Evolutionary conservation across 345 rosid species (phyloP).

Genomic region (Eucalyptus albens): DNA sequence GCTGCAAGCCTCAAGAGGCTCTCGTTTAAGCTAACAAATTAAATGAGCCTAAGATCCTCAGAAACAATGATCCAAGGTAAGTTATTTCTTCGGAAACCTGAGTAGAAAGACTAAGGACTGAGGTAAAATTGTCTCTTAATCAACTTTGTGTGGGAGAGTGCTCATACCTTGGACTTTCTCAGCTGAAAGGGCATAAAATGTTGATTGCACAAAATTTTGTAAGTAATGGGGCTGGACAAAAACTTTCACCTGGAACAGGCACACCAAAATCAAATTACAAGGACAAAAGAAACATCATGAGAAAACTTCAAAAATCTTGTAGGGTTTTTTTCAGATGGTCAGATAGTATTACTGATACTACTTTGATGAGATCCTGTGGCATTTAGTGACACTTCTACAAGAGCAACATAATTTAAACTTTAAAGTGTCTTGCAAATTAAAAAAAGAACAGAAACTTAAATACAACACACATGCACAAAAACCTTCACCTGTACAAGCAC

Average conservation of each 20-base stretch:
- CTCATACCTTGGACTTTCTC: conserved; percentile 71
- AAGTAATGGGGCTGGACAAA: conserved; percentile 78
- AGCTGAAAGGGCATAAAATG: conserved; percentile 72
- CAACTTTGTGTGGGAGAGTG: neutral
- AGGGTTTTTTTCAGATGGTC: too few species aligned
- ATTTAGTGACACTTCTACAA: neutral
- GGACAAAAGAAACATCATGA: neutral
- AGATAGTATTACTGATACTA: too few species aligned
- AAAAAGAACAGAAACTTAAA: neutral
- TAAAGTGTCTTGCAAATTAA: neutral
- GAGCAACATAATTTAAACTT: neutral
- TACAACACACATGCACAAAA: neutral
- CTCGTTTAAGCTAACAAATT: neutral
- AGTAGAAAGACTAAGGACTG: neutral
- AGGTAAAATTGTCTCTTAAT: neutral
- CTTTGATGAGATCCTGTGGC: too few species aligned
- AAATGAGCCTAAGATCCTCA: neutral
- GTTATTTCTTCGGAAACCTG: neutral
- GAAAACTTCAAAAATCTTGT: too few species aligned
- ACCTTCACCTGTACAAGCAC: neutral
- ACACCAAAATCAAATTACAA: neutral
- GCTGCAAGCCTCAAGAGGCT: neutral
- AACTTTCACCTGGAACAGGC: conserved; percentile 70
- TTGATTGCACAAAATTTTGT: conserved; percentile 79
- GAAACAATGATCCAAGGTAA: neutral